phyloP scores from a whole-genome alignment of 805 yeast species.

The Candida nonsorbophila region DNA sequence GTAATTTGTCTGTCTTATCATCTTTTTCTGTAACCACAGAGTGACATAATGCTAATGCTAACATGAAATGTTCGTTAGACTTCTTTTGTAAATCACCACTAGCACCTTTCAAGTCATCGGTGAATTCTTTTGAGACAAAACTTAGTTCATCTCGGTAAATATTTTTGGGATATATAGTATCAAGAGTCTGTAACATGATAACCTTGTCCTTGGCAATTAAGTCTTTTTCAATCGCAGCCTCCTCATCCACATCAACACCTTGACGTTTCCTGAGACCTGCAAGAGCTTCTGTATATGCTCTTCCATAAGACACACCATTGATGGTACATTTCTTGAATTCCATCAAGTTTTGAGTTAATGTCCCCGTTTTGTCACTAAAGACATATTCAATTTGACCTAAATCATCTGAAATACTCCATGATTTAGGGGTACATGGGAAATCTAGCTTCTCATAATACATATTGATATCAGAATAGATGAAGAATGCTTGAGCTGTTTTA shows the following conservation, averaged over 20 bases:
- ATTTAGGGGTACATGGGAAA: slow-evolving; percentile 78
- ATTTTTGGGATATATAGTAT: slow-evolving; percentile 8
- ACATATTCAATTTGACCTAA: slow-evolving; percentile 82
- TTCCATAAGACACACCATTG: slow-evolving; percentile 66
- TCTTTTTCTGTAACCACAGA: slow-evolving; percentile 69
- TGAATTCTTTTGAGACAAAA: slow-evolving; percentile 63
- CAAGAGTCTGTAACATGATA: slow-evolving; percentile 46
- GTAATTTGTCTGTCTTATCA: slow-evolving; percentile 47
- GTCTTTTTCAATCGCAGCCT: slow-evolving; percentile 45
- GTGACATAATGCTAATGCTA: slow-evolving; percentile 72
- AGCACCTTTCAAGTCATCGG: slow-evolving; percentile 52
- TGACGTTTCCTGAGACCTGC: slow-evolving; percentile 75
- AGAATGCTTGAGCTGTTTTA: slow-evolving; percentile 76
- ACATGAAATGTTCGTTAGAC: slow-evolving; percentile 69
- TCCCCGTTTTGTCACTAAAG: slow-evolving; percentile 82
- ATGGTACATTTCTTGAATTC: slow-evolving; percentile 79
- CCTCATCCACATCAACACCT: slow-evolving; percentile 69
- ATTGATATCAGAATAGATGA: slow-evolving; percentile 68
- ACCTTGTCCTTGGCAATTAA: slow-evolving; percentile 53
- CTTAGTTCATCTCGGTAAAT: slow-evolving; percentile 59
- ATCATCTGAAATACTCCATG: slow-evolving; percentile 85
- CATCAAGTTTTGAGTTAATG: slow-evolving; percentile 80
- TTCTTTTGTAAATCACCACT: slow-evolving; percentile 49
- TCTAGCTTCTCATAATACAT: slow-evolving; percentile 68
- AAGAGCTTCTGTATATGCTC: slow-evolving; percentile 78